Evolutionary conservation across 2,329 filamentous ascomycete genomes (phyloP), one percentile per base, ranked within the genome.

Genomic region (Clathrospora elynae): DNA sequence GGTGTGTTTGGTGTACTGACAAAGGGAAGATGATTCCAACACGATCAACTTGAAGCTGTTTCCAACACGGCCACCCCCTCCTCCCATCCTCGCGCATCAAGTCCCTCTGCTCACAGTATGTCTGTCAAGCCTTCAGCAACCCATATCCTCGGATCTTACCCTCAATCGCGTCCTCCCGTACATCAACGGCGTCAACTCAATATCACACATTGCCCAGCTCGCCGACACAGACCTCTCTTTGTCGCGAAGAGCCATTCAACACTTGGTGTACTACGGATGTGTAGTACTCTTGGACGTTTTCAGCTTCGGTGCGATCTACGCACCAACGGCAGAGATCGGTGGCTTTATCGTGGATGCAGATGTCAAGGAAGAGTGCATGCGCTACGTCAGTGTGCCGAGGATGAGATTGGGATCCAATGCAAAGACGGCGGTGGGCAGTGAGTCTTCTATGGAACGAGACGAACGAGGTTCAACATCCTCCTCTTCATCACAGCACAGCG

Each of bases 21-120:
- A 9, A 18, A 39, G 10, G 12, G 14, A 57, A 90, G 90, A 96
- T 69, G 90, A 95, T 56, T 85, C 90, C 48, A 96, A 96, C 68
- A 96, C 90, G 0, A 85, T 96, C 71, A 96, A 96, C 71, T 88
- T 96, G 79, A 96, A 96, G 73, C 82, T 96, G 35, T 96, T 96
- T 68, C 90, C 90, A 0, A 84, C 88, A 32, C 87, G 92, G 60
- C 78, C 84, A 1, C 82, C 84, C 11, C 91, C 91, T 2, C 84
- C 89, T 0, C 78, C 84, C 3, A 86, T 97, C 41, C 85, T 86
- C 60, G 83, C 87, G 32, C 96, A 89, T 86, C 90, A 97, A 63
- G 93, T 99, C 2, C 93, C 93, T 3, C 82, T 99, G 14, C 78
- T 83, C 42, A 84, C 83, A 5, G 80, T 85, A 33, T 66, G 64